Evolutionary conservation across 2,329 filamentous ascomycete genomes (phyloP), one percentile per base, ranked within the genome.

Genomic region (Colletotrichum lindemuthianum): DNA sequence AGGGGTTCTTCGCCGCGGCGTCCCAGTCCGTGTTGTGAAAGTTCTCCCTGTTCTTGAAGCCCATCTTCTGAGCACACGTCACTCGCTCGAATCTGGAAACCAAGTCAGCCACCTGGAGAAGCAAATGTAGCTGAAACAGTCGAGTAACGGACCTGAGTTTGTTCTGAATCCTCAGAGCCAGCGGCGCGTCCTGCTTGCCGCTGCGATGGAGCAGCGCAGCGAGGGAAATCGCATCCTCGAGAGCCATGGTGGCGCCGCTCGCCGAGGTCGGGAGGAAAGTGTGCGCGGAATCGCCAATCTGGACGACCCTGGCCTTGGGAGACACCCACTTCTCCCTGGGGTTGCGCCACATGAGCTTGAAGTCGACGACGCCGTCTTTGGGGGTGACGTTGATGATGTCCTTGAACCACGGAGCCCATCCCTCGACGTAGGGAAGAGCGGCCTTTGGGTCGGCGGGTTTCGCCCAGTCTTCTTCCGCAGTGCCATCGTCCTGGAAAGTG

Each of bases 191-290:
- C 8, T n/a, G 3, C 12, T 1, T 47, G n/a, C 43, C 53, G 12
- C 34, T 56, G 2, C 11, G 32, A n/a, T 56, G 43, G 36, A 55
- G 53, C 53, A 48, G 75, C 4, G 74, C 67, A 2, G 77, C 76
- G 2, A 80, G 66, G 6, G 75, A 77, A 34, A 77, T 68, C 13
- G 76, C 77, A 61, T 81, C 79, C 55, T 81, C 79, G 40, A 81
- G 78, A 1, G 77, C 78, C 69, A 79, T 78, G 2, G 76, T 79
- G 8, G 78, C 78, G 2, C 78, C 78, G 59, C 79, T 79, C 32
- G 76, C 76, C 0, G 77, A 79, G 6, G 77, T 75, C 1, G 79
- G 78, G 10, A 79, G 71, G 67, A 78, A 78, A 0, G 77, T 75
- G 68, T 81, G 79, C 3, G 78, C 79, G 0, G 77, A 75, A 56